Conservation (phyloP, 441 rosid species). For the Sinapis alba region DNA sequence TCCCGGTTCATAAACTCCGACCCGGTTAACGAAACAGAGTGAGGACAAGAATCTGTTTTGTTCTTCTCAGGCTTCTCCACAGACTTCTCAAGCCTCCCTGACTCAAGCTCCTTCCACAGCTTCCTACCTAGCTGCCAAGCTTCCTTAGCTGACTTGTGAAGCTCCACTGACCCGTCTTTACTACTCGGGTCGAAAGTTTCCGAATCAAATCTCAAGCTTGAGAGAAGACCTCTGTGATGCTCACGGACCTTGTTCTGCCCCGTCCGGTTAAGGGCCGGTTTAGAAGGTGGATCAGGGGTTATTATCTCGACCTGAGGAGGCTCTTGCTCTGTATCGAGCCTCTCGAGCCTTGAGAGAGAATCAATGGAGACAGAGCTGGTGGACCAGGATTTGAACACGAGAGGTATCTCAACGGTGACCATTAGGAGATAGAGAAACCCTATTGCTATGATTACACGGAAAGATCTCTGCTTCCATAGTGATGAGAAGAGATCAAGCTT, state of each 20-base stretch:
- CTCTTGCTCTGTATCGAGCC: constrained; percentile 55
- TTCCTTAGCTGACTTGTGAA: constrained; percentile 68
- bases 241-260: constrained; percentile 17
- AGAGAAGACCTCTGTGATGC: constrained; percentile 44
- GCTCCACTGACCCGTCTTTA: constrained; percentile 77
- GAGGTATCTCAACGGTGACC: constrained; percentile 42
- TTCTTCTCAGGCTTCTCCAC: constrained; percentile 39
- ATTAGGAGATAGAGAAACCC: constrained; percentile 38
- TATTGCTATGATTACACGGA: constrained; percentile 37
- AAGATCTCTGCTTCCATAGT: constrained; percentile 44
- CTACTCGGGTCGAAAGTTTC: constrained; percentile 54
- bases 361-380: constrained; percentile 47
- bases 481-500: constrained; percentile 41
- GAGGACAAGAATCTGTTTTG: constrained; percentile 47
- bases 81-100: constrained; percentile 46
- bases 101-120: constrained; percentile 60
- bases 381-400: constrained; percentile 43
- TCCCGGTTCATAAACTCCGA: constrained; percentile 34
- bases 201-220: constrained; percentile 61
- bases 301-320: constrained; percentile 40
- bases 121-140: constrained; percentile 81
- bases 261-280: constrained; percentile 40
- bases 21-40: constrained; percentile 39
- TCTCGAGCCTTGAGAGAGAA: constrained; percentile 40
- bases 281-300: constrained; percentile 66